Percentiles rank a stretch among this genome's conserved stretches.
Conservation (phyloP, 164 flowering plant species). For the Magnolia kwangsiensis region DNA sequence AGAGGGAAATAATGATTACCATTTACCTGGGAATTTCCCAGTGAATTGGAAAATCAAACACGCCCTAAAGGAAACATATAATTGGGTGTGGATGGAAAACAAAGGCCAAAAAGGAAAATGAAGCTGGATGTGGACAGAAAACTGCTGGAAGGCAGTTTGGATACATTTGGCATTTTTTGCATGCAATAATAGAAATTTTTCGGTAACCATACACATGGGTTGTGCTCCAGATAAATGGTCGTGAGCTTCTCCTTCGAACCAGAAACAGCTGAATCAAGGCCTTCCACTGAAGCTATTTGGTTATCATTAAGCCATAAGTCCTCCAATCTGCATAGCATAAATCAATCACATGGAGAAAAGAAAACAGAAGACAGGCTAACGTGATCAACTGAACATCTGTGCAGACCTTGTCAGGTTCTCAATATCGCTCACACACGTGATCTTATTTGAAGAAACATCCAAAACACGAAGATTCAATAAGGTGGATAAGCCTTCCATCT, state of each 20-base stretch:
- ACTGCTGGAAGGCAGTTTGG: too few species aligned
- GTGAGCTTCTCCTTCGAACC: slow-evolving; percentile 83
- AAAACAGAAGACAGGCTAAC: not conserved
- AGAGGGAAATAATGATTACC: too few species aligned
- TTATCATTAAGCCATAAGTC: slow-evolving; percentile 98
- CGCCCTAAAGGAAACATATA: too few species aligned
- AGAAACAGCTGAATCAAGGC: slow-evolving; percentile 58
- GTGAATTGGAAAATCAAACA: too few species aligned
- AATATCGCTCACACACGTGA: slow-evolving; percentile 64
- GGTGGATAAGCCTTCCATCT: slow-evolving; percentile 86
- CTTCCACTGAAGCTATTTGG: slow-evolving; percentile 72
- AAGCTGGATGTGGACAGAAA: too few species aligned
- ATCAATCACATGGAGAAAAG: not conserved
- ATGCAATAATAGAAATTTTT: too few species aligned
- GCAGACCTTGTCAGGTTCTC: slow-evolving; percentile 58
- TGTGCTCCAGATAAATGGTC: slow-evolving; percentile 85
- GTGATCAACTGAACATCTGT: not conserved
- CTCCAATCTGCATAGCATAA: slow-evolving; percentile 60
- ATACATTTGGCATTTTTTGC: too few species aligned
- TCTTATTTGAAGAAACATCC: slow-evolving; percentile 87
- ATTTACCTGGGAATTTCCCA: too few species aligned
- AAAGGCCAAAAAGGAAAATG: too few species aligned
- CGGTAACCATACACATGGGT: slow-evolving; percentile 76
- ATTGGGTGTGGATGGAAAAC: too few species aligned
- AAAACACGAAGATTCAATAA: slow-evolving; percentile 76